phyloP scores from a whole-genome alignment of 2,329 filamentous ascomycete genomes.

The Paracorniculantispora psalliotae region DNA sequence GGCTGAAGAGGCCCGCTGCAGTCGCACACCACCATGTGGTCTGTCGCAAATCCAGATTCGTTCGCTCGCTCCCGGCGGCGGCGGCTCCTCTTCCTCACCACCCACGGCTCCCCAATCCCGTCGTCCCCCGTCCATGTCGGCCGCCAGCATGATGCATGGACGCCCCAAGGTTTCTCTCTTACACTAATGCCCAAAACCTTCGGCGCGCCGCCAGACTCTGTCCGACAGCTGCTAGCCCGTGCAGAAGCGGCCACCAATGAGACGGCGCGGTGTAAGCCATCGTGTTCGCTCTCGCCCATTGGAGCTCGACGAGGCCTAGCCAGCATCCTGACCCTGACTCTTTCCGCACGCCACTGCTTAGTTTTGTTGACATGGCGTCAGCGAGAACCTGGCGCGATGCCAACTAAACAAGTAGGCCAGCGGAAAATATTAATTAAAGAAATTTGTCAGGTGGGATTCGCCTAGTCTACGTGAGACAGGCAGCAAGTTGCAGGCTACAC shows the following conservation, averaged over 20 bases:
- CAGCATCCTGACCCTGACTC: not conserved
- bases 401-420: not conserved
- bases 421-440: slow-evolving; percentile 3
- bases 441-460: not conserved
- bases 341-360: slow-evolving; percentile 2
- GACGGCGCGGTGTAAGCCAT: not conserved
- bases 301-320: not conserved
- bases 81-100: not conserved
- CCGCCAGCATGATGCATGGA: not conserved
- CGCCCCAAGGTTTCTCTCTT: not conserved
- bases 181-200: too few relatives aligned
- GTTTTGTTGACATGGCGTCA: not conserved
- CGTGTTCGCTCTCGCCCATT: not conserved
- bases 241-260: not conserved
- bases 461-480: not conserved
- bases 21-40: not conserved
- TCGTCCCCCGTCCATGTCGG: not conserved
- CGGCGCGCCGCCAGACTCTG: not conserved
- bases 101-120: not conserved
- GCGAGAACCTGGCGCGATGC: not conserved
- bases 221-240: not conserved
- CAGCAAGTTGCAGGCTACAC: not conserved
- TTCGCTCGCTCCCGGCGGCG: too few relatives aligned
- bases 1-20: not conserved
- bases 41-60: not conserved